phyloP scores from a whole-genome alignment of 2,329 filamentous ascomycete species.

The Sporothrix sp. region DNA sequence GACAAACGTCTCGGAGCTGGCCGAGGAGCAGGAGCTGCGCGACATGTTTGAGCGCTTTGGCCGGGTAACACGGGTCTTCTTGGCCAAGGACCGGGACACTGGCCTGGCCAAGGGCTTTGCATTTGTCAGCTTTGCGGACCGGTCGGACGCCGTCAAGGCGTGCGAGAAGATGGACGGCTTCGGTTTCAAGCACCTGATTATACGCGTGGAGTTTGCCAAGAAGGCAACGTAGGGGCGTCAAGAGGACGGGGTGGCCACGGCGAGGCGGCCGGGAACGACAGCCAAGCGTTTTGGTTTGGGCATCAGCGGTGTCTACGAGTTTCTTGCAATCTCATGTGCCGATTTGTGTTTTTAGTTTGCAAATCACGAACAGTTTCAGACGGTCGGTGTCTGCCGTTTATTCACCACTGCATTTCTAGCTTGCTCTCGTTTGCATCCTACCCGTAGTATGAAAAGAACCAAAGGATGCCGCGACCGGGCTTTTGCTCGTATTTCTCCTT shows the following conservation, averaged over 20 bases:
- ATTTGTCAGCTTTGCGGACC: conserved; percentile 93
- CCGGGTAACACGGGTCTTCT: conserved; percentile 91
- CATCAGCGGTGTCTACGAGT: too few species aligned
- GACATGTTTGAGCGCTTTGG: conserved; percentile 98
- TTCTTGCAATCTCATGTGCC: too few species aligned
- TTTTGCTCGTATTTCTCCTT: too few species aligned
- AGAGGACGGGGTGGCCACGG: too few species aligned
- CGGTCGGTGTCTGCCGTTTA: too few species aligned
- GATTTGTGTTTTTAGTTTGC: background rate
- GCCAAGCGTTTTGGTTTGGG: too few species aligned
- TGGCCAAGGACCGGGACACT: conserved; percentile 96
- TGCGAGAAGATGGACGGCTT: conserved; percentile 97
- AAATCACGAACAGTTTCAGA: too few species aligned
- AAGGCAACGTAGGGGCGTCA: conserved; percentile 39
- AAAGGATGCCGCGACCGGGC: too few species aligned
- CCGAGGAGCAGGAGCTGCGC: conserved; percentile 88
- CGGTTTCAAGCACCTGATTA: conserved; percentile 78
- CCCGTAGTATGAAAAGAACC: too few species aligned
- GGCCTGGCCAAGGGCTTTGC: conserved; percentile 96
- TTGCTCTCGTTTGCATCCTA: too few species aligned
- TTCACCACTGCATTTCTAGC: too few species aligned
- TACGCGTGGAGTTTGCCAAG: conserved; percentile 83
- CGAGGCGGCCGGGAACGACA: too few species aligned
- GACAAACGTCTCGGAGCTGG: conserved; percentile 97
- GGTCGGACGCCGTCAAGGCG: conserved; percentile 79